phyloP scores from a whole-genome alignment of 2,329 filamentous ascomycete genomes.

The Penicillium sp. region DNA sequence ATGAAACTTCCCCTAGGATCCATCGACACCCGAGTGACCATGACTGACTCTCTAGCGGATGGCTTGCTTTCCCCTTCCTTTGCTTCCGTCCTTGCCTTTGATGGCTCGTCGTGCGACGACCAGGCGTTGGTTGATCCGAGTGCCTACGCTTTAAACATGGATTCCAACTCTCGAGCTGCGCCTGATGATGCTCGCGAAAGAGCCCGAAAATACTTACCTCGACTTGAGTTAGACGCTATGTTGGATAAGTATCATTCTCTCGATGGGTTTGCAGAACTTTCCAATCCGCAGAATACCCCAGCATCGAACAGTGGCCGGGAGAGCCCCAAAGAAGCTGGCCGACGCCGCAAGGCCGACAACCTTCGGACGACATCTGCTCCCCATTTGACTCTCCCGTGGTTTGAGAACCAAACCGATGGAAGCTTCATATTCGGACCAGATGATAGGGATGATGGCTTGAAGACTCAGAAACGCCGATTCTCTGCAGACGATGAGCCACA shows the following conservation, averaged over 20 bases:
- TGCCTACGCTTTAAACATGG: neutral
- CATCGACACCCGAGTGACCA: constrained; percentile 17
- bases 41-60: constrained; percentile 8
- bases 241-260: constrained; percentile 17
- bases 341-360: constrained; percentile 2
- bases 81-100: constrained; percentile 9
- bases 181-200: constrained; percentile 1
- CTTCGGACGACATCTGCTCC: constrained; percentile 6
- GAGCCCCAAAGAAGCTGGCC: constrained; percentile 2
- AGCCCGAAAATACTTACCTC: constrained; percentile 8
- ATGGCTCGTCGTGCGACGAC: constrained; percentile 2
- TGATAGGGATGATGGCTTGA: neutral
- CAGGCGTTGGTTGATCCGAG: constrained; percentile 1
- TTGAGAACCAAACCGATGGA: constrained; percentile 4
- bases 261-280: constrained; percentile 12
- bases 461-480: constrained; percentile 5
- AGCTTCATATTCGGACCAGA: neutral
- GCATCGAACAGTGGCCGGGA: constrained; percentile 10
- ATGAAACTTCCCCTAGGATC: constrained; percentile 16
- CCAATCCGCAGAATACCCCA: constrained; percentile 19
- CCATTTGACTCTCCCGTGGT: constrained; percentile 12
- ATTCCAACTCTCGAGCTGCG: constrained; percentile 1
- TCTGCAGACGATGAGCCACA: constrained; percentile 6
- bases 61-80: constrained; percentile 10
- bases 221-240: constrained; percentile 17